Conservation (phyloP, 2,329 filamentous ascomycete genomes). For the Amauroascus verrucosus region DNA sequence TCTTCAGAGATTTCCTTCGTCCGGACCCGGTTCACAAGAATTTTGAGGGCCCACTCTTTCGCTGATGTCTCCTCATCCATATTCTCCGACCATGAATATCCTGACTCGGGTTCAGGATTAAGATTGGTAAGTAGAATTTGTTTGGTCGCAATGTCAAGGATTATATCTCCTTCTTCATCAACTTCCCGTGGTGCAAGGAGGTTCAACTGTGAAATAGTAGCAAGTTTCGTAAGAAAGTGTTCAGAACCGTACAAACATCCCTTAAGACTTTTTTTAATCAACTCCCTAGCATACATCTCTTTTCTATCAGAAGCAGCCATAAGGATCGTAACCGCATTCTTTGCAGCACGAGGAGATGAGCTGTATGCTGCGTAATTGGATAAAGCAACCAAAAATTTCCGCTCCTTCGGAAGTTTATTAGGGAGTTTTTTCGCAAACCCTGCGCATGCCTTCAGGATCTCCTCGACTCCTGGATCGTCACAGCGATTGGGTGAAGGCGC, state of each 20-base stretch:
- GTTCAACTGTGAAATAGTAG: constrained; percentile 55
- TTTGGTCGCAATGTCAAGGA: constrained; percentile 66
- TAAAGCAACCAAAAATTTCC: constrained; percentile 70
- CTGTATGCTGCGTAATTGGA: constrained; percentile 75
- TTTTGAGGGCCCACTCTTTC: constrained; percentile 73
- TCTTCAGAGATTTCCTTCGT: constrained; percentile 45
- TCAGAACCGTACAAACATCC: constrained; percentile 62
- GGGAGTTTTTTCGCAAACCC: constrained; percentile 82
- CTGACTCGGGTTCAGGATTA: constrained; percentile 39
- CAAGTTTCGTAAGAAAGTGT: constrained; percentile 56
- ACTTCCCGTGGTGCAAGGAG: constrained; percentile 63
- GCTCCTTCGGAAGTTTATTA: constrained; percentile 68
- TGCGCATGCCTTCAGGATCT: constrained; percentile 87
- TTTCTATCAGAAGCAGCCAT: constrained; percentile 67
- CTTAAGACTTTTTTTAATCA: constrained; percentile 65
- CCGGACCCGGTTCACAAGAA: constrained; percentile 75
- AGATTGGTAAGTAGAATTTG: constrained; percentile 63
- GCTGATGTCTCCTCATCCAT: constrained; percentile 73
- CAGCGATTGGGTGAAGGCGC: constrained; percentile 58
- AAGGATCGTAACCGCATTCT: constrained; percentile 86
- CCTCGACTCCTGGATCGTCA: constrained; percentile 67
- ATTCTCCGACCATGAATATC: constrained; percentile 57
- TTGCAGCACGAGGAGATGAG: constrained; percentile 69
- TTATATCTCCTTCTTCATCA: constrained; percentile 62
- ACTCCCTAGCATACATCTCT: constrained; percentile 74